These are phyloP conservation scores for Aspergillus alliaceus DNA, from an alignment of 2,329 filamentous ascomycete species.

Conservation along the genomic window DNA sequence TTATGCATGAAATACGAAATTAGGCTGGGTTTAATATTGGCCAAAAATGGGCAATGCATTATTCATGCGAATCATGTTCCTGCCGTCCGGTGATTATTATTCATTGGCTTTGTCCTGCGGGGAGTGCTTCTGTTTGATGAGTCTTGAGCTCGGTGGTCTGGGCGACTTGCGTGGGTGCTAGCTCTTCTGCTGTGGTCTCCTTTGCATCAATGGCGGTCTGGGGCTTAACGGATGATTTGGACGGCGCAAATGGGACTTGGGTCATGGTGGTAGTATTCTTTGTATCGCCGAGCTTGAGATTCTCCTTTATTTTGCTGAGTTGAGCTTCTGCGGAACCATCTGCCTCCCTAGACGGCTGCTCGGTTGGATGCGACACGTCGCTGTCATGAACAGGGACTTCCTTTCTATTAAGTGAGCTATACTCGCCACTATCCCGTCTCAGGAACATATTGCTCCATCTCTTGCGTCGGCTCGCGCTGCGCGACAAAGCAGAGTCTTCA, in stretches of 20 bases:
- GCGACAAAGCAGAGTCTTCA: constrained; percentile 30
- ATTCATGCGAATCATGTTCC: not conserved
- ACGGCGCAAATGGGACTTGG: not conserved
- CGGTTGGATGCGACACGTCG: constrained; percentile 3
- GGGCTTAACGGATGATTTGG: not conserved
- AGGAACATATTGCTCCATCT: constrained; percentile 40
- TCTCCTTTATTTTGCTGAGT: not conserved
- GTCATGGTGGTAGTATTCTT: not conserved
- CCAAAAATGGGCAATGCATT: not conserved
- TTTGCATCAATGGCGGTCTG: not conserved
- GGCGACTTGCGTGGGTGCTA: not conserved
- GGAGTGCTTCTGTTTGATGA: not conserved
- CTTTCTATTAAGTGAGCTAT: constrained; percentile 16
- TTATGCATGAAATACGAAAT: not conserved
- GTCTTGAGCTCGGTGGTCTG: not conserved
- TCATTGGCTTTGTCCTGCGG: not conserved
- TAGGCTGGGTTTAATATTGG: not conserved
- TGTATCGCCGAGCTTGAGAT: not conserved
- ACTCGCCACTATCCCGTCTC: constrained; percentile 34
- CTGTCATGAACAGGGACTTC: constrained; percentile 25
- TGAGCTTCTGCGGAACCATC: not conserved
- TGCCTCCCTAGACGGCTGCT: not conserved
- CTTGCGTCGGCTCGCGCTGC: constrained; percentile 36
- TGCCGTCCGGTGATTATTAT: not conserved
- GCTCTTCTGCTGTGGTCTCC: not conserved